Evolutionary conservation across 192 early-diverging fungal species (phyloP).

Genomic region (Dimargaris xerosporica): DNA sequence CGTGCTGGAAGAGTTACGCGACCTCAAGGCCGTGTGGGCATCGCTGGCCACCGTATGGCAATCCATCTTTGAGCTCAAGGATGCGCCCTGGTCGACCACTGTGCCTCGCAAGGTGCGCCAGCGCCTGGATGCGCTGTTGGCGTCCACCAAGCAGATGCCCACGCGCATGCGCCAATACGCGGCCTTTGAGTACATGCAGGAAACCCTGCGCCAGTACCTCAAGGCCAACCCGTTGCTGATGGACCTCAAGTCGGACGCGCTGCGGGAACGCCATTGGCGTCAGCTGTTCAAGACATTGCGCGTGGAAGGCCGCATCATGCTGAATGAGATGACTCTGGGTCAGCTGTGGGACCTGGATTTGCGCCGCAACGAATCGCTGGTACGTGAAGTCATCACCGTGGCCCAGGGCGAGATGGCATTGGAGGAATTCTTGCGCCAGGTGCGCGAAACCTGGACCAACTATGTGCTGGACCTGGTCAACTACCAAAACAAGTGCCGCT

Average conservation of each 20-base stretch:
- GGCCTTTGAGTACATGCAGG: conserved; percentile 88
- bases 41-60: conserved; percentile 71
- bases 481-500: conserved; percentile 93
- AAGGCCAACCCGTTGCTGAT: conserved; percentile 66
- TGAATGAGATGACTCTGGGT: conserved; percentile 84
- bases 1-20: conserved; percentile 79
- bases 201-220: conserved; percentile 59
- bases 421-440: conserved; percentile 92
- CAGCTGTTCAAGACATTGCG: conserved; percentile 76
- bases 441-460: conserved; percentile 79
- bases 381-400: conserved; percentile 77
- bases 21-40: conserved; percentile 88
- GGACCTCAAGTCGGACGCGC: conserved; percentile 90
- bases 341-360: conserved; percentile 92
- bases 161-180: conserved; percentile 94
- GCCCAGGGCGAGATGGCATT: conserved; percentile 99
- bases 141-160: conserved; percentile 82
- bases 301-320: conserved; percentile 45
- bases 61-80: conserved; percentile 66
- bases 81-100: conserved; percentile 71
- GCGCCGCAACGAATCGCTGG: conserved; percentile 63
- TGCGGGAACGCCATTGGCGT: conserved; percentile 95
- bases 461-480: conserved; percentile 89
- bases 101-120: conserved; percentile 83
- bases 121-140: conserved; percentile 66